A percentile compares a stretch with the other conserved stretches of the same genome.
These are phyloP conservation scores for Melanomma pulvis-pyrius DNA, from an alignment of 495 filamentous ascomycete species.

Conservation along the genomic window DNA sequence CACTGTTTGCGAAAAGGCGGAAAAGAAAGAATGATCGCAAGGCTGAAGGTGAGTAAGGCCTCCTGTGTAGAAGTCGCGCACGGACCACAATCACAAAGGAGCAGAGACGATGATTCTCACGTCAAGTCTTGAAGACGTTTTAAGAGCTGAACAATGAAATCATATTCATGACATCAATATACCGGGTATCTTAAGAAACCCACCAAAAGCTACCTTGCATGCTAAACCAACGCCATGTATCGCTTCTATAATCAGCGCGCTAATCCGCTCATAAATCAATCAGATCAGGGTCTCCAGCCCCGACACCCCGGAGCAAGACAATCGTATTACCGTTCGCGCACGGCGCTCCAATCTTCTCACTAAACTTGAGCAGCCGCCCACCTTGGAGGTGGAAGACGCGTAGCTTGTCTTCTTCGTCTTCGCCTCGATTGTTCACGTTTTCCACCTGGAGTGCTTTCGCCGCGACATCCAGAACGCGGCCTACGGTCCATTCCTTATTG, in stretches of 20 bases:
- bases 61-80: too few relatives aligned
- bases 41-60: too few relatives aligned
- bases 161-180: neutral
- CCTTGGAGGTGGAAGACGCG: conserved; percentile 91
- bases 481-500: conserved; percentile 82
- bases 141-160: neutral
- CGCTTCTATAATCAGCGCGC: neutral
- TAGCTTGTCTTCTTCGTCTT: conserved; percentile 74
- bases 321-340: conserved; percentile 81
- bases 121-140: too few relatives aligned
- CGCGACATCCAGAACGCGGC: conserved; percentile 83
- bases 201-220: neutral
- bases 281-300: conserved; percentile 63
- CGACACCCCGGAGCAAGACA: conserved; percentile 84
- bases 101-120: too few relatives aligned
- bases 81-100: too few relatives aligned
- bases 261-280: conserved; percentile 38
- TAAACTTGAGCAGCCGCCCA: conserved; percentile 81
- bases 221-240: neutral
- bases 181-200: conserved; percentile 7
- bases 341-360: conserved; percentile 73
- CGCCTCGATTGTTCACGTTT: conserved; percentile 85
- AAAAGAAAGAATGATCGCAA: too few relatives aligned
- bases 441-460: conserved; percentile 77
- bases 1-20: too few relatives aligned